Conservation (phyloP, 2,329 filamentous ascomycete genomes). For the Aureobasidium sp. region DNA sequence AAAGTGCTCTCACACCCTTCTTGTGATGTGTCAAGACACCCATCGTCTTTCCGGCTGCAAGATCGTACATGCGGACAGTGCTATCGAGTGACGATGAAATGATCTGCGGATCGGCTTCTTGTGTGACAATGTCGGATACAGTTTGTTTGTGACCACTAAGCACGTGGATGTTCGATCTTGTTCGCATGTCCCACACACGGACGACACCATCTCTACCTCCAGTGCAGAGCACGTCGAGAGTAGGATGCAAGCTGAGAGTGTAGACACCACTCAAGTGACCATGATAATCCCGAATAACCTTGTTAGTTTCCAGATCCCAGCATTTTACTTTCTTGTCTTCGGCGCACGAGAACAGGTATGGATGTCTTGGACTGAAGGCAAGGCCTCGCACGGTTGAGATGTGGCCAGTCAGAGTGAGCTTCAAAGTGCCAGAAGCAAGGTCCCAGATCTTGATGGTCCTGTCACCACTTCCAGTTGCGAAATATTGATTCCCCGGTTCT, state of each 20-base stretch:
- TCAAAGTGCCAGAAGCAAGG: constrained; percentile 74
- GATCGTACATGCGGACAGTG: constrained; percentile 87
- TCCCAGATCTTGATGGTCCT: constrained; percentile 99
- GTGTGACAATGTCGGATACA: constrained; percentile 79
- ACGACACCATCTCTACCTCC: constrained; percentile 92
- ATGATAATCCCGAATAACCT: constrained; percentile 93
- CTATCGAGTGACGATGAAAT: constrained; percentile 89
- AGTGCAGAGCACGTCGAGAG: constrained; percentile 87
- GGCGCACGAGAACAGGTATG: constrained; percentile 94
- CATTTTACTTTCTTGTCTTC: constrained; percentile 99
- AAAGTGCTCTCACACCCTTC: constrained; percentile 81
- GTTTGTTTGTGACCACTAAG: constrained; percentile 85
- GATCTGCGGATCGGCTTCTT: constrained; percentile 93
- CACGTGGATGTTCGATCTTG: constrained; percentile 90
- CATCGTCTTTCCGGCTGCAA: constrained; percentile 94
- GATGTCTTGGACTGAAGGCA: constrained; percentile 85
- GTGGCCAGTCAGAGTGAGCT: constrained; percentile 83
- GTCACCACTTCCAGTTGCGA: constrained; percentile 90
- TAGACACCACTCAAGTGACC: constrained; percentile 96
- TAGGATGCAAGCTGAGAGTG: constrained; percentile 85
- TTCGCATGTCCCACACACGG: constrained; percentile 97
- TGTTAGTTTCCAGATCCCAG: constrained; percentile 99
- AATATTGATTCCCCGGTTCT: constrained; percentile 96
- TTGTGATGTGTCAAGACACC: constrained; percentile 96
- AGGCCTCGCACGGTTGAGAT: constrained; percentile 89